phyloP scores from a whole-genome alignment of 345 rosid genomes.

The Murraya paniculata region DNA sequence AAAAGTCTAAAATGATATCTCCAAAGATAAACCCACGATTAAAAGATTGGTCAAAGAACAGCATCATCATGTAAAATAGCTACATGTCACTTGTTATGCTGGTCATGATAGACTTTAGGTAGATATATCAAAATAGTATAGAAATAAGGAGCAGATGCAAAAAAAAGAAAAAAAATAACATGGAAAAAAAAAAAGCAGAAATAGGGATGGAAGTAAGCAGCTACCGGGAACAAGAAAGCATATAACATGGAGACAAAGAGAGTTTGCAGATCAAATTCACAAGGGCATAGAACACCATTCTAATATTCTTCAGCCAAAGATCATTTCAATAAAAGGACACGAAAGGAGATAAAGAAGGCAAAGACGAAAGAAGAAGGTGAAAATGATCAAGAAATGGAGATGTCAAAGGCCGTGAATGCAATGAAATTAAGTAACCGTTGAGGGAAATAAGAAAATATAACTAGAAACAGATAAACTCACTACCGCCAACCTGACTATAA shows the following conservation, averaged over 20 bases:
- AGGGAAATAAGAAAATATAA: background rate
- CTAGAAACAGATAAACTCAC: background rate
- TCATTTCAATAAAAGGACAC: background rate
- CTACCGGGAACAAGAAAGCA: background rate
- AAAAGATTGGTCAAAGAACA: conserved; percentile 4
- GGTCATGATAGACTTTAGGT: background rate
- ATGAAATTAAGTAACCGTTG: background rate
- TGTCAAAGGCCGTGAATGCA: background rate
- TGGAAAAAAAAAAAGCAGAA: background rate
- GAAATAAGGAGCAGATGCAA: background rate
- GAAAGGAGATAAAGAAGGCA: background rate
- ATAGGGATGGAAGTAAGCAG: background rate
- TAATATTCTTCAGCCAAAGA: background rate
- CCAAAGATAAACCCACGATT: conserved; percentile 5
- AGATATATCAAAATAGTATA: background rate
- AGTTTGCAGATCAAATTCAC: background rate
- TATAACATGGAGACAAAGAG: background rate
- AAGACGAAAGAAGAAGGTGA: background rate
- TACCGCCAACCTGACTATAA: background rate
- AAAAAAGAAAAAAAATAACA: too few relatives aligned
- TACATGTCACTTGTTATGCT: background rate
- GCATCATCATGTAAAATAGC: background rate
- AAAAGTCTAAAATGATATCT: background rate
- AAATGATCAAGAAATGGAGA: background rate
- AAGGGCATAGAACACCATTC: background rate